Base-by-base conservation (phyloP, 106 monocot species). In the Narthecium ossifragum region DNA sequence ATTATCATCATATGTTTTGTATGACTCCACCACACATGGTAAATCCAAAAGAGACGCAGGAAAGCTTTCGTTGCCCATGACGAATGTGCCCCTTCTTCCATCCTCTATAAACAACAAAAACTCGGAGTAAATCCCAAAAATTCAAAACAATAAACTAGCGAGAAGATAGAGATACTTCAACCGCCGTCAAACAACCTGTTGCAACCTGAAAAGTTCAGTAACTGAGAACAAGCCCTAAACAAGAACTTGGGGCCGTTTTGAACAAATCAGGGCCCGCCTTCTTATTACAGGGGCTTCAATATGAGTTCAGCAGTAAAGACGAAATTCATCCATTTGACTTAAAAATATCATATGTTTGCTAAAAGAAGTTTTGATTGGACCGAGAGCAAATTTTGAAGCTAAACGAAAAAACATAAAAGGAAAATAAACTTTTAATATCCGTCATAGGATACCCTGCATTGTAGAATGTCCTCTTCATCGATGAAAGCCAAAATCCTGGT, bases 1-100 rank as follows among this genome's bases (percentile, higher is more conserved):
- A 28, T 73, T 80, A 59, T 96, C 90, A 51, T 96, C 90, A 45
- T 96, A 96, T 20, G 90, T 96, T 73, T 96, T 96, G 71, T 86
- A 90, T 12, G 94, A 96, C 60, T 96, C 90, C 66, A 96, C 67
- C 2, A 86, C 32, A 51, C 75, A 65, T 5, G 90, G 94, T 39
- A 96, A 83, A 81, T 96, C 94, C 75, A 96, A 66, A 45, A 90
- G 94, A 5, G 86, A 80, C 6, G 80, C 94, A 40, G 90, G 80
- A 64, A 86, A 86, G 22, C 39, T 72, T 14, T 96, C 90, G 62
- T 86, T 53, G 32, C 94, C 94, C 29, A 96, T 76, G 56, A 46
- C 23, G 61, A 96, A 96, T 14, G 90, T 73, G 17, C 90, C 90
- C 47, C 7, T 86, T 65, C 90, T 83, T 73, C 90, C 94, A 75